Base-by-base conservation (phyloP, 495 filamentous ascomycete genomes). In the Choiromyces venosus region DNA sequence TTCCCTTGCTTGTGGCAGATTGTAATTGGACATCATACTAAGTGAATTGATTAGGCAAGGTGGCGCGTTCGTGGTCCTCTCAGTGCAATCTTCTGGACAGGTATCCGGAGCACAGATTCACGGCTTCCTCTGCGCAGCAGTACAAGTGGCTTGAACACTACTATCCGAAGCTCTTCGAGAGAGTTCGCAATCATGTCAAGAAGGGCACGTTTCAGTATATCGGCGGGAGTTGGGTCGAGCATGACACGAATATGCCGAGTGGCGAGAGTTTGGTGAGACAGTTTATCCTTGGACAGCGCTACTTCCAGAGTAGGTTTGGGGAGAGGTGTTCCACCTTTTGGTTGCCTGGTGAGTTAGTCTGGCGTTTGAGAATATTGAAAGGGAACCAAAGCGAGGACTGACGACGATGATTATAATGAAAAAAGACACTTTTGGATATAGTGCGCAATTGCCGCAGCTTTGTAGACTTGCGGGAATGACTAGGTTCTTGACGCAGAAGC, bases 201-300 rank as follows among this genome's bases (percentile, higher is more conserved):
- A 89, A 94, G 70, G 94, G 93, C 61, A 91, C 87, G 61, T 99
- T 99, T 82, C 93, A 97, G 74, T 93, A 93, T 18, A 92, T 99
- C 79, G 95, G 95, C 71, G 95, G 95, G 61, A 97, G 93, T 82
- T 99, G 95, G 95, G 95, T 99, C 25, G 95, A 99, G 78, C 95
- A 99, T 81, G 95, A 99, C 80, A 99, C 95, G 52, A 99, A 99
- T 82, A 86, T 99, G 86, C 95, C 95, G 0, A 92, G 93, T 75
- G 95, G 95, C 46, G 95, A 99, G 83, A 97, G 94, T 7, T 86
- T 99, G 35, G 89, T 94, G 68, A 88, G 95, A n/a, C 95, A 99
- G 80, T 99, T 99, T 79, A 80, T 98, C 40, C 73, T 81, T 19
- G 80, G 80, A 37, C 95, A 99, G 81, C 87, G 95, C 39, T 96